Conservation (phyloP, 2,329 filamentous ascomycete genomes). For the Alternaria brassicae region DNA sequence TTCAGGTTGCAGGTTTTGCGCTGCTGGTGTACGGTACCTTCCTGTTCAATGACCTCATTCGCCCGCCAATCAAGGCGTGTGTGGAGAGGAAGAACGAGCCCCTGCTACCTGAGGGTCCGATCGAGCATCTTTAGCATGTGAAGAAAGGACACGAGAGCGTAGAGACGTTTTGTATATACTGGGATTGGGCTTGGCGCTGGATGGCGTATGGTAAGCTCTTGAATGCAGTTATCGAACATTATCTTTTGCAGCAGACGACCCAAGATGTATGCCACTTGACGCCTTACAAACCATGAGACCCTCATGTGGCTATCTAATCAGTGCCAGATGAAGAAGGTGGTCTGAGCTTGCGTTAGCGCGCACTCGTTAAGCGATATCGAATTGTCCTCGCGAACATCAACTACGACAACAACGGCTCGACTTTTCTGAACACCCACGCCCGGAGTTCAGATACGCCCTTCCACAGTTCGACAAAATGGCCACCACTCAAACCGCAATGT, state of each 20-base stretch:
- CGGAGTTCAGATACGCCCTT: conserved; percentile 47
- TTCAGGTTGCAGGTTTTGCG: conserved; percentile 88
- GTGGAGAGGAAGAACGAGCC: conserved; percentile 65
- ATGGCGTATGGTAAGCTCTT: not conserved
- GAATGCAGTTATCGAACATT: not conserved
- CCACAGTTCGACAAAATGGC: conserved; percentile 50
- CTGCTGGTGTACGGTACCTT: conserved; percentile 96
- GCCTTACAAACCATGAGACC: not conserved
- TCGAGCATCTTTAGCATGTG: conserved; percentile 67
- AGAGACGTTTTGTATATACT: conserved; percentile 4
- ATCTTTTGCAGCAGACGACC: not conserved
- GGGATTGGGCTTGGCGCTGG: conserved; percentile 8
- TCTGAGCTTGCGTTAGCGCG: conserved; percentile 14
- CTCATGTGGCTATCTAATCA: conserved; percentile 11
- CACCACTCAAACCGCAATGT: conserved; percentile 53
- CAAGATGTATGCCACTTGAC: not conserved
- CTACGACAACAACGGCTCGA: conserved; percentile 39
- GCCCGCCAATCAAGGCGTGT: conserved; percentile 76
- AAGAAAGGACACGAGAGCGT: not conserved
- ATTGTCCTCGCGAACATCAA: conserved; percentile 18
- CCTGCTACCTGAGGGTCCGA: conserved; percentile 80
- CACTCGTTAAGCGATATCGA: conserved; percentile 18
- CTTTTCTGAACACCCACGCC: conserved; percentile 42
- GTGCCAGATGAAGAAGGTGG: conserved; percentile 9
- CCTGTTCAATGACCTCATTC: conserved; percentile 92